A percentile compares a stretch with the other conserved stretches of the same genome.
Evolutionary conservation across 768 basidiomycete genomes (phyloP).

Genomic region (Ramaria sp.): DNA sequence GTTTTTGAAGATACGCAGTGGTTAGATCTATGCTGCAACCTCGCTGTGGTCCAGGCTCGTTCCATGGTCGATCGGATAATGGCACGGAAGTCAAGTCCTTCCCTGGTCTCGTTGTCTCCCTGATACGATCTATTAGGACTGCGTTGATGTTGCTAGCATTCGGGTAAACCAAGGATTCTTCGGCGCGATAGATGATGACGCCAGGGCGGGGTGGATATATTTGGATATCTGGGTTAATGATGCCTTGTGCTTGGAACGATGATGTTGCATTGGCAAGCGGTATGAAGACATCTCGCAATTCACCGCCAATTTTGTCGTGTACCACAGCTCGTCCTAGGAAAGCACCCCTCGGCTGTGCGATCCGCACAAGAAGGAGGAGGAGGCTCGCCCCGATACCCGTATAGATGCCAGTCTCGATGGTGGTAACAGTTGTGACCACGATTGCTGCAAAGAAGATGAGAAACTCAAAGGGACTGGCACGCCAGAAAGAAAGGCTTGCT

Average conservation of each 20-base stretch:
- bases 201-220: slow-evolving; percentile 77
- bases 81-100: slow-evolving; percentile 54
- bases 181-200: slow-evolving; percentile 82
- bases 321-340: slow-evolving; percentile 76
- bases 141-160: slow-evolving; percentile 63
- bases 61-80: slow-evolving; percentile 81
- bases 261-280: slow-evolving; percentile 24
- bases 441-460: slow-evolving; percentile 83
- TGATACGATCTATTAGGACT: slow-evolving; percentile 71
- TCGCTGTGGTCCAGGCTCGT: slow-evolving; percentile 70
- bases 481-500: slow-evolving; percentile 84
- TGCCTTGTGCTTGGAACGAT: slow-evolving; percentile 21
- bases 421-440: slow-evolving; percentile 79
- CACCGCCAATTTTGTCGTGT: slow-evolving; percentile 23
- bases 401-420: slow-evolving; percentile 90
- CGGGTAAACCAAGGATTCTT: slow-evolving; percentile 84
- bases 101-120: slow-evolving; percentile 63
- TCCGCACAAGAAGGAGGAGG: slow-evolving; percentile 70
- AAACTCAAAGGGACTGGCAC: slow-evolving; percentile 87
- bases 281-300: slow-evolving; percentile 69
- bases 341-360: slow-evolving; percentile 79
- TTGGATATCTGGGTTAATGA: slow-evolving; percentile 59
- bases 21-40: slow-evolving; percentile 26
- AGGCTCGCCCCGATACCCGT: slow-evolving; percentile 70
- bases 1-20: slow-evolving; percentile 42